A percentile compares a stretch with the other conserved stretches of the same genome.
Evolutionary conservation across 371 early-diverging fungal genomes (phyloP).

Genomic region (Catenaria anguillulae): DNA sequence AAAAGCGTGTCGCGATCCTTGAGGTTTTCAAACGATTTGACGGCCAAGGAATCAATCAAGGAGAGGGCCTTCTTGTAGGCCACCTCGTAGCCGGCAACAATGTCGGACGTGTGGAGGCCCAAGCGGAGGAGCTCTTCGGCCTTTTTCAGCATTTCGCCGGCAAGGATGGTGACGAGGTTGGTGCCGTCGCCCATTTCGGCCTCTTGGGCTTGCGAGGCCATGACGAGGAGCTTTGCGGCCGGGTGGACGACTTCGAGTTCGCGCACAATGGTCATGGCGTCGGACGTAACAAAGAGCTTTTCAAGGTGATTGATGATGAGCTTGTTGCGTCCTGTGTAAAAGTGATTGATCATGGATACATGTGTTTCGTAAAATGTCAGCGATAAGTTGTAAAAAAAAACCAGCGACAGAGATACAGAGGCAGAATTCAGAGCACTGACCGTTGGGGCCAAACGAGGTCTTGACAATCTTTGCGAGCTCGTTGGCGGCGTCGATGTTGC

Average conservation of each 20-base stretch:
- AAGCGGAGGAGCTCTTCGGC: constrained; percentile 83
- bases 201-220: constrained; percentile 97
- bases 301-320: constrained; percentile 97
- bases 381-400: neutral
- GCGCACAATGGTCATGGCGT: constrained; percentile 98
- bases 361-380: no score
- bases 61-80: constrained; percentile 70
- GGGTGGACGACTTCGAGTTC: constrained; percentile 98
- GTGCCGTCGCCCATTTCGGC: constrained; percentile 91
- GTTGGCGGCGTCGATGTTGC: constrained; percentile 84
- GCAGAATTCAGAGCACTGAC: no score
- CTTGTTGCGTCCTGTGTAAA: constrained; percentile 92
- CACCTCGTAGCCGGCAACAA: constrained; percentile 85
- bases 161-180: constrained; percentile 87
- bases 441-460: constrained; percentile 93
- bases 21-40: constrained; percentile 45
- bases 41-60: constrained; percentile 56
- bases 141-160: constrained; percentile 82
- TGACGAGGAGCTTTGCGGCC: constrained; percentile 90
- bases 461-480: constrained; percentile 82
- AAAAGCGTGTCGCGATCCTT: constrained; percentile 37
- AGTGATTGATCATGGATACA: neutral
- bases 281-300: constrained; percentile 96
- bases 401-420: neutral
- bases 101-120: constrained; percentile 87